Evolutionary conservation across 345 rosid species (phyloP).

Genomic region (Laguncularia racemosa): DNA sequence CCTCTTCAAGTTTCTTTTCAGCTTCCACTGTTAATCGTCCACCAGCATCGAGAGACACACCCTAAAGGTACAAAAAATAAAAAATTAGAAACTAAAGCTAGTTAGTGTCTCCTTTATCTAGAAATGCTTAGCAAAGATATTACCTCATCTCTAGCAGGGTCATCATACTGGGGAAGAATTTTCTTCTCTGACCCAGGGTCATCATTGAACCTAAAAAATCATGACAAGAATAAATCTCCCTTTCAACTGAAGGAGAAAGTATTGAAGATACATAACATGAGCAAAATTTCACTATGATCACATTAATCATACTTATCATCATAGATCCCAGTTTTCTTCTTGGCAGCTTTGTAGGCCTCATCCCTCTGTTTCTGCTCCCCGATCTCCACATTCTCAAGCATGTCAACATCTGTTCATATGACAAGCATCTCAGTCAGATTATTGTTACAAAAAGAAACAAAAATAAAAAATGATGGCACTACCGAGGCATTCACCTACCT

Average conservation of each 20-base stretch:
- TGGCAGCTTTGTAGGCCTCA: conserved; percentile 87
- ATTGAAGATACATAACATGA: too few relatives aligned
- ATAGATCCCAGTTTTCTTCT: conserved; percentile 71
- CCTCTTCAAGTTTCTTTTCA: conserved; percentile 93
- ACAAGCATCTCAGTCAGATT: conserved; percentile 24
- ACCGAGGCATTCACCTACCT: conserved; percentile 34
- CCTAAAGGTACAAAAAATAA: conserved; percentile 34
- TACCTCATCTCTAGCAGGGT: conserved; percentile 69
- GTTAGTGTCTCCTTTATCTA: not conserved
- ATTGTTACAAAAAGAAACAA: conserved; percentile 9
- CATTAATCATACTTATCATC: conserved; percentile 67
- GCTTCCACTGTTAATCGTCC: conserved; percentile 87
- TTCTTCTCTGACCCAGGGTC: conserved; percentile 68
- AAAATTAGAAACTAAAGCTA: not conserved
- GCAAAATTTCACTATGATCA: not conserved
- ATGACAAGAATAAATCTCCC: too few relatives aligned
- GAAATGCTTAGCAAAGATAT: conserved; percentile 2
- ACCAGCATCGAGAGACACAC: conserved; percentile 69
- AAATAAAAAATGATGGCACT: not conserved
- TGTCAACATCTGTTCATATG: conserved; percentile 66
- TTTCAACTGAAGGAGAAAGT: too few relatives aligned
- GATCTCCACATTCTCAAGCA: conserved; percentile 98
- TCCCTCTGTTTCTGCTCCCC: conserved; percentile 93
- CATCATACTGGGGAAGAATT: conserved; percentile 95
- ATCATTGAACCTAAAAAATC: conserved; percentile 64